phyloP scores from a whole-genome alignment of 306 rosid genomes.

The Albizia julibrissin region DNA sequence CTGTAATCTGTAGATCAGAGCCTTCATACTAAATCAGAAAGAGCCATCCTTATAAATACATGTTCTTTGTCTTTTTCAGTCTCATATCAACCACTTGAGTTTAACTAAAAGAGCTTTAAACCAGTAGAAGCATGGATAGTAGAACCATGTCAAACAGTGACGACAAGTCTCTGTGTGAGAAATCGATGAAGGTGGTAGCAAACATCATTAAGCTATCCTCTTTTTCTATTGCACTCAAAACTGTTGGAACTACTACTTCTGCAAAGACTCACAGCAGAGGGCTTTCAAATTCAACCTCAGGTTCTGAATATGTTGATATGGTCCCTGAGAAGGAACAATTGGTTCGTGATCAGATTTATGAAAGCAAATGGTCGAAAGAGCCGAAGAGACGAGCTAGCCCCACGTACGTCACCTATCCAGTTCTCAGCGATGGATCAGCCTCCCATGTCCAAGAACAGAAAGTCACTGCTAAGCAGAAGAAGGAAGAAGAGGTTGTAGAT shows the following conservation, averaged over 20 bases:
- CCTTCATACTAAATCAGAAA: constrained; percentile 11
- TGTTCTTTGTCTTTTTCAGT: background rate
- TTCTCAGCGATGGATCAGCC: constrained; percentile 32
- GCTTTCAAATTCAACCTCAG: background rate
- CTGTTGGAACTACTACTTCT: constrained; percentile 30
- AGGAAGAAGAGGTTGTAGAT: constrained; percentile 51
- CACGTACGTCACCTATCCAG: constrained; percentile 44
- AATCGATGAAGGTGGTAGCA: constrained; percentile 62
- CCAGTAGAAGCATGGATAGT: constrained; percentile 38
- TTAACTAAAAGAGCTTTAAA: background rate
- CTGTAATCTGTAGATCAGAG: background rate
- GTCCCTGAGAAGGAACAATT: constrained; percentile 26
- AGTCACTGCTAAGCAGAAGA: constrained; percentile 15
- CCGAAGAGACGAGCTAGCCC: constrained; percentile 46
- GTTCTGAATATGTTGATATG: constrained; percentile 28
- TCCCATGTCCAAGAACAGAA: constrained; percentile 41
- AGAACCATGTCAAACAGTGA: constrained; percentile 41
- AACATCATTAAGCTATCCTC: constrained; percentile 69
- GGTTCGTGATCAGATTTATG: constrained; percentile 21
- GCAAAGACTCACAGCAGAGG: constrained; percentile 16
- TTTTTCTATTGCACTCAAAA: constrained; percentile 43
- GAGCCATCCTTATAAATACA: constrained; percentile 38
- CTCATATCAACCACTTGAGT: constrained; percentile 19
- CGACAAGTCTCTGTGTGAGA: constrained; percentile 61
- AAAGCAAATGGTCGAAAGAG: constrained; percentile 45